Evolutionary conservation across 805 yeast species (phyloP).

Genomic region (Schwanniomyces pseudopolymorphus): DNA sequence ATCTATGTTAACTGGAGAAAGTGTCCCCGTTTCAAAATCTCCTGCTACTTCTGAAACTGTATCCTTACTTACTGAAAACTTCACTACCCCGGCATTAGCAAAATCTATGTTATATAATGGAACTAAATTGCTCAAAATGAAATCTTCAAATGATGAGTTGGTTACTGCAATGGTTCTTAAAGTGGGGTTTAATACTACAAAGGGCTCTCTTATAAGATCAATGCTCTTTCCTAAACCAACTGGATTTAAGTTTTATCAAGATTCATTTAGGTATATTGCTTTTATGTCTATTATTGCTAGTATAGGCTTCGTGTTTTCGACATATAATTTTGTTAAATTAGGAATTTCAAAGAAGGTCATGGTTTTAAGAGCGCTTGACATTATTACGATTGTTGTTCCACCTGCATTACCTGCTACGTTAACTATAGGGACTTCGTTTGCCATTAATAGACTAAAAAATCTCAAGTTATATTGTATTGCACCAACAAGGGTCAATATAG

Average conservation of each 20-base stretch:
- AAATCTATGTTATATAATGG: constrained; percentile 83
- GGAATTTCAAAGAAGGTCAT: constrained; percentile 71
- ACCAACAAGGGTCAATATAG: constrained; percentile 93
- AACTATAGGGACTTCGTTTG: constrained; percentile 95
- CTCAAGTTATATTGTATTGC: constrained; percentile 81
- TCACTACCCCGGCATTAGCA: constrained; percentile 64
- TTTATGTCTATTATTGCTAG: constrained; percentile 86
- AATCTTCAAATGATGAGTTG: constrained; percentile 68
- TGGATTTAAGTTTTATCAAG: constrained; percentile 89
- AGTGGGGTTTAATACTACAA: constrained; percentile 93
- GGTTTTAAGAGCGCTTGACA: constrained; percentile 85
- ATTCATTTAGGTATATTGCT: constrained; percentile 94
- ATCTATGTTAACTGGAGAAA: constrained; percentile 97
- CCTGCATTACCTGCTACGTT: constrained; percentile 98
- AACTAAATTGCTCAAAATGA: constrained; percentile 81
- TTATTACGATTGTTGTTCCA: constrained; percentile 95
- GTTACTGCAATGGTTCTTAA: constrained; percentile 86
- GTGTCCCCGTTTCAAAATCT: constrained; percentile 89
- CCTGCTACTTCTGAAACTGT: constrained; percentile 66
- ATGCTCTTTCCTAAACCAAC: constrained; percentile 96
- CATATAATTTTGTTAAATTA: constrained; percentile 74
- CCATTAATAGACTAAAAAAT: constrained; percentile 67
- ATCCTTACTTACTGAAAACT: constrained; percentile 54
- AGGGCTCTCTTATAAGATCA: constrained; percentile 89
- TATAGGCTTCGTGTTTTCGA: constrained; percentile 80